Percentiles rank a stretch among this genome's conserved stretches.
Evolutionary conservation across 2,329 filamentous ascomycete genomes (phyloP).

Genomic region (Zasmidium citrigriseum): DNA sequence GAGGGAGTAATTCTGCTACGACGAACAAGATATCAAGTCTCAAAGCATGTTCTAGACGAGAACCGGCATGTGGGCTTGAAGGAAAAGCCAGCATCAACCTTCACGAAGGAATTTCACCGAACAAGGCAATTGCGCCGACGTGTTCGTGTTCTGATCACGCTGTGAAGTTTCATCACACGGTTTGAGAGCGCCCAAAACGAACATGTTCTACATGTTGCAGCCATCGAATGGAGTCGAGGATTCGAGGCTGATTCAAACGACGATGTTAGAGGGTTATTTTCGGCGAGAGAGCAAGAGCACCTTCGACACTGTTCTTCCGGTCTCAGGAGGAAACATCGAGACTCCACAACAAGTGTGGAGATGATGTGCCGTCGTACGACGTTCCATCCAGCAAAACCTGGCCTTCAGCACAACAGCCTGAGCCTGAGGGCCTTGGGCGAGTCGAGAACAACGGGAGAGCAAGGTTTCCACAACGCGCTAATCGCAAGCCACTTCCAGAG

Average conservation of each 20-base stretch:
- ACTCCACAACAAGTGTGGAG: neutral
- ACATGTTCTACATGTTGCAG: neutral
- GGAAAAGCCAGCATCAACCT: neutral
- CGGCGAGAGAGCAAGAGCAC: neutral
- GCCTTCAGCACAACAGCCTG: neutral
- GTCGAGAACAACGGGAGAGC: neutral
- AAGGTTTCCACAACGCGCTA: neutral
- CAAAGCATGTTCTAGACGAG: neutral
- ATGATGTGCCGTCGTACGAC: neutral
- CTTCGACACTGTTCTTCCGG: neutral
- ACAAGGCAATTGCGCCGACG: neutral
- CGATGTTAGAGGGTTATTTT: neutral
- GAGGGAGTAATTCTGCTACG: neutral
- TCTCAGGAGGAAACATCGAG: neutral
- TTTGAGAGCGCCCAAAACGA: neutral
- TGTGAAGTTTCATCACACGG: neutral
- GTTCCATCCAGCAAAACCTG: neutral
- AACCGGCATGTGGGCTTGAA: neutral
- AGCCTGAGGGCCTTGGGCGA: neutral
- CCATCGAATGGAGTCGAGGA: neutral
- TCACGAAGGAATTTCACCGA: neutral
- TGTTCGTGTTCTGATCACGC: neutral
- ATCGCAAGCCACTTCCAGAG: neutral
- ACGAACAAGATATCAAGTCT: neutral
- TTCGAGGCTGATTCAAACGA: neutral